A percentile compares a stretch with the other conserved stretches of the same genome.
Evolutionary conservation across 2,329 filamentous ascomycete genomes (phyloP).

Genomic region (Colletotrichum sp.): DNA sequence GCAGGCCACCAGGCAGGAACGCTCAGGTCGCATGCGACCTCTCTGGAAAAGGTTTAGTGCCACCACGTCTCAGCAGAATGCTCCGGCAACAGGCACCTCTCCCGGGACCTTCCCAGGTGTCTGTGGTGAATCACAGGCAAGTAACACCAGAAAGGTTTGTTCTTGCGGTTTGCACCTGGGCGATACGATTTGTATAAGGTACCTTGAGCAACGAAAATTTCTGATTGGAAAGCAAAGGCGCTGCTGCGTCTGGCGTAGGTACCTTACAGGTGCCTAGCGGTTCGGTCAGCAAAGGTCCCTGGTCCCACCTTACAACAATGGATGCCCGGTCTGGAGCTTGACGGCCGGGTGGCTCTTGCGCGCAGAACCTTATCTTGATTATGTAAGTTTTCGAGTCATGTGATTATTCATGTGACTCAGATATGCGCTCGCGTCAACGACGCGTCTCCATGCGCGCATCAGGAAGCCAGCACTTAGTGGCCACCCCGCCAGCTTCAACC

Average conservation of each 20-base stretch:
- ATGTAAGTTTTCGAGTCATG: not conserved
- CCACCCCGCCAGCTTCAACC: not conserved
- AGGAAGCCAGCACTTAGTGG: not conserved
- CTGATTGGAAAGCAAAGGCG: not conserved
- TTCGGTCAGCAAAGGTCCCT: not conserved
- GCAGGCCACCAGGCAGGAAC: conserved; percentile 15
- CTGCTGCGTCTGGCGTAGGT: not conserved
- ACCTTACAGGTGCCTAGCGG: not conserved
- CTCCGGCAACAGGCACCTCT: not conserved
- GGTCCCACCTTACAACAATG: not conserved
- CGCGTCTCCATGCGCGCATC: conserved; percentile 4
- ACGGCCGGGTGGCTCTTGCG: not conserved
- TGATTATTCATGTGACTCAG: conserved; percentile 10
- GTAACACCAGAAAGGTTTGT: not conserved
- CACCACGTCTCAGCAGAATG: not conserved
- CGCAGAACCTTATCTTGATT: not conserved
- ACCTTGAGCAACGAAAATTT: not conserved
- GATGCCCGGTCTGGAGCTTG: not conserved
- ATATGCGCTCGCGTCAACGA: conserved; percentile 22
- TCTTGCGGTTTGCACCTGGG: not conserved
- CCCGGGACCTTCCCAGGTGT: not conserved
- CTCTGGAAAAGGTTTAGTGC: conserved; percentile 1
- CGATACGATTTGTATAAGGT: not conserved
- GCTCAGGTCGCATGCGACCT: conserved; percentile 4
- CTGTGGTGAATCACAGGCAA: not conserved